phyloP scores from a whole-genome alignment of 192 early-diverging fungal genomes.

The Martensiomyces pterosporus region DNA sequence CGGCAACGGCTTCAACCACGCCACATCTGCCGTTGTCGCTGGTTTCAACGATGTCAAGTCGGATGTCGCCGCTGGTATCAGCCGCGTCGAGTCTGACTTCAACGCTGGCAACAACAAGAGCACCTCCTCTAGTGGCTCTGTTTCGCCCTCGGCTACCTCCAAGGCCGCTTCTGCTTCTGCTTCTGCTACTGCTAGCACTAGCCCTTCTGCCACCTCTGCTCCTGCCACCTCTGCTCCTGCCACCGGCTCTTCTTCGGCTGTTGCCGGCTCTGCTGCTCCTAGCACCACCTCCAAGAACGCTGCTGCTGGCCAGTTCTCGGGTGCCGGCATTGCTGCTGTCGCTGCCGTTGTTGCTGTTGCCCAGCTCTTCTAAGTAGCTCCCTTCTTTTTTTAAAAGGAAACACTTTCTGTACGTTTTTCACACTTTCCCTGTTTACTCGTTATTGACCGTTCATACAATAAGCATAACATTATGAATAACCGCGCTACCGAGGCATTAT shows the following conservation, averaged over 20 bases:
- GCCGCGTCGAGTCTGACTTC: constrained; percentile 41
- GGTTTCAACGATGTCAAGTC: constrained; percentile 5
- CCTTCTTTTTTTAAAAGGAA: too few species aligned
- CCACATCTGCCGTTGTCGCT: constrained; percentile 10
- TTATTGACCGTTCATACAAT: too few species aligned
- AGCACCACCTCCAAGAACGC: neutral
- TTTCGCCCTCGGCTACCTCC: constrained; percentile 2
- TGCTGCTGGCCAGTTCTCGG: neutral
- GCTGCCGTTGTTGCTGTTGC: constrained; percentile 20
- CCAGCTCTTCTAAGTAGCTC: constrained; percentile 19
- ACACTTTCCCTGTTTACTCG: too few species aligned
- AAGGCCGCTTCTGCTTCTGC: too few species aligned
- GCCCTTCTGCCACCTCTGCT: too few species aligned
- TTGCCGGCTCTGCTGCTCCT: neutral
- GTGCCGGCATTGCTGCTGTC: constrained; percentile 12
- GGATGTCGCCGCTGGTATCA: constrained; percentile 1
- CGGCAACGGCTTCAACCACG: constrained; percentile 19
- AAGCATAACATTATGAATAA: too few species aligned
- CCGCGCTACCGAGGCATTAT: too few species aligned
- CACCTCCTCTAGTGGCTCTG: neutral
- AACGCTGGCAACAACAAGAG: constrained; percentile 15
- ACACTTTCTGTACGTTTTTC: too few species aligned
- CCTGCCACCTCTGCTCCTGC: neutral
- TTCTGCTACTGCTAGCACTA: too few species aligned
- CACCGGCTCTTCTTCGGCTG: neutral